Base-by-base conservation (phyloP, 768 basidiomycete species). In the Lactarius vividus region DNA sequence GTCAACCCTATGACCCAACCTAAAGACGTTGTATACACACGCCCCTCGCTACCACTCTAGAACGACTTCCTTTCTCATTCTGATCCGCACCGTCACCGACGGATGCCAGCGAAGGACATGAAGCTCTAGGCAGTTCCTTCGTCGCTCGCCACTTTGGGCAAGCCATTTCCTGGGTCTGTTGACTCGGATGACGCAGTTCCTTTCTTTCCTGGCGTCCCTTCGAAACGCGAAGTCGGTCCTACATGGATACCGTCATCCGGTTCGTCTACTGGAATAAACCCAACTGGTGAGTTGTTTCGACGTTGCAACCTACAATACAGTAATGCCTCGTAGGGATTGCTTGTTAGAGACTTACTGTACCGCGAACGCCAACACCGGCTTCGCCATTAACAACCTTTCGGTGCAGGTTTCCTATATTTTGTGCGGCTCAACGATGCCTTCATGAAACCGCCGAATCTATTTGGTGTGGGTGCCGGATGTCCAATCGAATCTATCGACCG, bases 181-280 rank as follows among this genome's bases (percentile, higher is more conserved):
- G 40, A 18, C 40, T 7, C 16, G 40, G 26, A 52, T 26, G 26
- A 52, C 16, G 13, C 18, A 3, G 11, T 55, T 55, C 26, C 18
- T 55, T 18, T 55, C 54, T 31, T 18, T 55, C 31, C 3, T 28
- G 10, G 16, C 16, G 54, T 37, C 53, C 53, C 59, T 37, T 26
- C 60, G 55, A 60, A 57, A 53, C 23, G 71, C 33, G 70, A 69
- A 42, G 71, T 74, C 20, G 69, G 72, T 65, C 65, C 66, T 20
- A 62, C 55, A 31, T 66, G 72, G 28, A 69, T 73, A 13, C 73
- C 74, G 26, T 58, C 70, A 59, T 72, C 72, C 46, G 71, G 71
- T 39, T 62, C 71, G 58, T 31, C 44, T 18, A 59, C 65, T 16
- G 71, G 69, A 28, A 39, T 39, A 39, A 15, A 39, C 15, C 11